These are phyloP conservation scores for Chytriomyces confervae DNA, from an alignment of 192 early-diverging fungal species.

Conservation along the genomic window DNA sequence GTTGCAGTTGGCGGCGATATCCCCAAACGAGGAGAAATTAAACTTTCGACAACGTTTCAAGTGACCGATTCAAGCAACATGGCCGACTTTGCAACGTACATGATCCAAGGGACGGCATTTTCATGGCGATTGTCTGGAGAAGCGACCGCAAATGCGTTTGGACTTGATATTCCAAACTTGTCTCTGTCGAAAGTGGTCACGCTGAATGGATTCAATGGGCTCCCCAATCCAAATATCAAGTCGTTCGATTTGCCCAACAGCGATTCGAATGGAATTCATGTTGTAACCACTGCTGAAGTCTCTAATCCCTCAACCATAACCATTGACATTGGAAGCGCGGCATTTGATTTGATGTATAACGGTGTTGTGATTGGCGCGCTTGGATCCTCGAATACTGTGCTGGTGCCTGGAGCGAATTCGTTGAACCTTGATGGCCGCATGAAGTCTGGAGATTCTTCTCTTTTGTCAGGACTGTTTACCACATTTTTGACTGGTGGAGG, in stretches of 20 bases:
- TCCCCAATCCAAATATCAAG: neutral
- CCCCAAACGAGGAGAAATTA: conserved; percentile 25
- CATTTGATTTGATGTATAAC: conserved; percentile 18
- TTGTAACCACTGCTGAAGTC: conserved; percentile 25
- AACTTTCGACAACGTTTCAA: neutral
- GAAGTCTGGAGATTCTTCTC: conserved; percentile 2
- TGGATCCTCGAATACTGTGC: conserved; percentile 2
- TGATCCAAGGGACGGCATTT: conserved; percentile 34
- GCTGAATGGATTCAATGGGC: conserved; percentile 28
- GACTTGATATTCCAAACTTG: conserved; percentile 38
- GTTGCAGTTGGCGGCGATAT: conserved; percentile 27
- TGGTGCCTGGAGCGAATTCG: conserved; percentile 29
- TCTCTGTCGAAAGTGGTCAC: conserved; percentile 20
- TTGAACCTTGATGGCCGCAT: conserved; percentile 16
- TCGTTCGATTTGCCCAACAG: conserved; percentile 30
- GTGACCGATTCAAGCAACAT: conserved; percentile 25
- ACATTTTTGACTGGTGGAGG: conserved; percentile 26
- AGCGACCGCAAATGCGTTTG: conserved; percentile 36
- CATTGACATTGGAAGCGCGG: conserved; percentile 34
- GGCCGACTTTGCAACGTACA: conserved; percentile 37
- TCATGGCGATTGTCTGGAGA: conserved; percentile 38
- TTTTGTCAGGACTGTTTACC: conserved; percentile 14
- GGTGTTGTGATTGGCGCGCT: conserved; percentile 23
- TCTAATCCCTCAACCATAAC: conserved; percentile 41
- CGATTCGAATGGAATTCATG: conserved; percentile 22